Base-by-base conservation (phyloP, 2,329 filamentous ascomycete species). In the Paecilomyces sp. region DNA sequence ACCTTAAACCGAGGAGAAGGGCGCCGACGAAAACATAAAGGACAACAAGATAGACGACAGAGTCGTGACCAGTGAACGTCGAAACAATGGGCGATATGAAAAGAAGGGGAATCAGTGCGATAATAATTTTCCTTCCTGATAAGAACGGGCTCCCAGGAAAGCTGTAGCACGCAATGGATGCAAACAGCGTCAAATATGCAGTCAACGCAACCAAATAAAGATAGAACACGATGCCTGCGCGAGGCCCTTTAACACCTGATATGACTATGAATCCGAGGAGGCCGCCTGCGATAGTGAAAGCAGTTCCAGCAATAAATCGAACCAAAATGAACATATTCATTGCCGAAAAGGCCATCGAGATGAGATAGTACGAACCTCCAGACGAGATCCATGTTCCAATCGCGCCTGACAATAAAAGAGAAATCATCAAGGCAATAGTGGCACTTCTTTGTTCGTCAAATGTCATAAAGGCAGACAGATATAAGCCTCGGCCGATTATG, bases 381-480 rank as follows among this genome's bases (percentile, higher is more conserved):
- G 83, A 84, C 6, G 83, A 83, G 50, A 87, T 85, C 84, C 83
- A 87, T 6, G 84, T 85, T 25, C 84, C 84, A 54, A 86, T 82
- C 5, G 81, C 85, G 50, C 84, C 84, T 7, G 83, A 85, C 25
- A 87, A 73, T 12, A 87, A 71, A 7, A 87, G 74, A 1, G 84
- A 82, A 12, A 83, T 81, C 76, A 87, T 81, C 50, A 87, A 70
- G 1, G 83, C 85, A 56, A 80, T 78, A 0, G 84, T 85, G 1
- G 83, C 84, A 64, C 79, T 81, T 31, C 80, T 75, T 60, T 82
- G 77, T 33, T 82, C 75, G 0, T 75, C 69, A 6, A 74, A 68
- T 3, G 68, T 68, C 84, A 88, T 86, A 61, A 76, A 82, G 1
- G 79, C 79, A 28, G 82, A 86, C 54, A 87, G 78, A 66, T 87